These are phyloP conservation scores for Claviceps pazoutovae DNA, from an alignment of 2,329 filamentous ascomycete genomes.

Conservation along the genomic window DNA sequence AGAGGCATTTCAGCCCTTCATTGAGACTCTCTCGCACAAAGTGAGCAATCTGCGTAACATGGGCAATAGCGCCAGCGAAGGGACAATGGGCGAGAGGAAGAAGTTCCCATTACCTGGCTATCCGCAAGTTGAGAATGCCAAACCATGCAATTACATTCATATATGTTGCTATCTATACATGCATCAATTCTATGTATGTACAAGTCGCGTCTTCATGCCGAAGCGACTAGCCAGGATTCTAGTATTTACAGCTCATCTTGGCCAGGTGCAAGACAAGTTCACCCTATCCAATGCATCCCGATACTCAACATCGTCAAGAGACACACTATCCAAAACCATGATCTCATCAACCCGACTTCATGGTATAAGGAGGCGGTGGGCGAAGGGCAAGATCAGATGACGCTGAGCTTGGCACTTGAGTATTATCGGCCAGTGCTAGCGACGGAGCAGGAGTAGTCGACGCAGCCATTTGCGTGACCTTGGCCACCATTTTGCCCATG, in stretches of 20 bases:
- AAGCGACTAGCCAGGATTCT: neutral
- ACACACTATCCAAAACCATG: slow-evolving; percentile 7
- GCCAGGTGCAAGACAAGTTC: neutral
- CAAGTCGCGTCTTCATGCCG: neutral
- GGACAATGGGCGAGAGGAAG: no score
- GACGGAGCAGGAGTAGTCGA: neutral
- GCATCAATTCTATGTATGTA: neutral
- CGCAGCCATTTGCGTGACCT: slow-evolving; percentile 26
- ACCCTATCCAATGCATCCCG: neutral
- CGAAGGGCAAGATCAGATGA: neutral
- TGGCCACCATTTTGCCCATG: slow-evolving; percentile 54
- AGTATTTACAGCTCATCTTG: neutral
- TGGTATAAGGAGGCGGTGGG: slow-evolving; percentile 13
- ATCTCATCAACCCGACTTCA: slow-evolving; percentile 4
- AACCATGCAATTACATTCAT: neutral
- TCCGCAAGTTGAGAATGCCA: neutral
- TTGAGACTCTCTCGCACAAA: no score
- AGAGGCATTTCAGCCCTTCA: no score
- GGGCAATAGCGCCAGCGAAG: no score
- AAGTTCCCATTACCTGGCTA: neutral
- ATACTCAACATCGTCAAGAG: no score
- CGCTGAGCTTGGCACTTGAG: slow-evolving; percentile 3
- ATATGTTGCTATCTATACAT: neutral
- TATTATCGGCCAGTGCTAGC: slow-evolving; percentile 1
- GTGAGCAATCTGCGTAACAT: no score